Base-by-base conservation (phyloP, 352 stramenopile species). In the Phytopythium mirpurense region DNA sequence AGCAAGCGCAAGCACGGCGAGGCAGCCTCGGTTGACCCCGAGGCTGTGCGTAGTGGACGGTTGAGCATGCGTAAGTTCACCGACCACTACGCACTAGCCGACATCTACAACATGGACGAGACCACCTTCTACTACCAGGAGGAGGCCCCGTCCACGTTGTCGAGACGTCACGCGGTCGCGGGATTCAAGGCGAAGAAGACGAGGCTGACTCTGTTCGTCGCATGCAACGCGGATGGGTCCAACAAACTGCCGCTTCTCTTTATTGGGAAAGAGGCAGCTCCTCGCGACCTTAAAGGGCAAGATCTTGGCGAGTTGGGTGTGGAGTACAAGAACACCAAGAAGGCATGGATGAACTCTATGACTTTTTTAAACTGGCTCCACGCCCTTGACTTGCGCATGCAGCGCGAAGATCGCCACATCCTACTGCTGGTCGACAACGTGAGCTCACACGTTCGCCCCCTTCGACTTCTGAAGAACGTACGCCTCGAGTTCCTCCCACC, bases 101-200 rank as follows among this genome's bases (percentile, higher is more conserved):
- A 64, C 26, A 19, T 59, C 7, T 59, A 53, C n/a, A 57, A 58
- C 34, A 58, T 61, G 59, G 49, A 65, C 21, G 48, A 61, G 44
- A 58, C 27, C 2, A 42, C 41, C 6, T 45, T 61, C n/a, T 58
- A 50, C 19, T 61, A 58, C 18, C 47, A 38, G 2, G 27, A 52
- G 46, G 48, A 60, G 23, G 40, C 60, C 3, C 35, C 37, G 15
- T 34, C 46, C 7, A 55, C 50, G 21, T 42, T 59, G 10, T 48
- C 51, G 37, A 3, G 37, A 11, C 15, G 21, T 11, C 2, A 21
- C 38, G 11, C 6, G 7, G 38, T 44, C 16, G 52, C 43, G 8
- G 53, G 38, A 2, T 36, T 36, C 41, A 62, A 62, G 41, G 45
- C 51, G 32, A 54, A 38, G 11, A 62, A 57, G 43, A 37, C 45